Base-by-base conservation (phyloP, 176 grass and related monocot species). In the Phyllostachys edulis region DNA sequence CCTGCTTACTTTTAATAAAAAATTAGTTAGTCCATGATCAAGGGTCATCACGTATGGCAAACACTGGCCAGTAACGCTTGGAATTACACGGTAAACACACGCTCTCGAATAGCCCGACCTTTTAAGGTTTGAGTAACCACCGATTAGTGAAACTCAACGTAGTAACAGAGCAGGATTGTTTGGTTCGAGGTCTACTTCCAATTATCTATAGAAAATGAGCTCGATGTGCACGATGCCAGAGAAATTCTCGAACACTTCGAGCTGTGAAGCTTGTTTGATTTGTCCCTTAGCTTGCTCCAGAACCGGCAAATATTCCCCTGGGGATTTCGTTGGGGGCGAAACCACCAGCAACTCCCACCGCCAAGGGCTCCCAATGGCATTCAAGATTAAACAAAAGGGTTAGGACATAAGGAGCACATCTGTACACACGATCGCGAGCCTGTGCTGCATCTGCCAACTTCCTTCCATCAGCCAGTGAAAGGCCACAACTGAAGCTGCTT, bases 301-400 rank as follows among this genome's bases (percentile, higher is more conserved):
- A 27, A 56, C 60, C 82, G 73, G 66, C 86, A 89, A 69, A 85
- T 85, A 85, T 85, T 80, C 82, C 61, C 47, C 13, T 39, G 68
- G 16, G 16, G 50, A 79, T 79, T 59, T 84, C 9, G 59, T 32
- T 29, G 67, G 76, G 47, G 87, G 2, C 50, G 29, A 80, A 73
- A 78, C 87, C 21, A 88, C 80, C 87, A 64, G 81, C 80, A 84
- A 5, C 71, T 64, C 54, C 82, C 55, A 21, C 10, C 2, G 7
- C 44, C 15, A 52, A 79, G 44, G 47, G 61, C n/a, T 51, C 5
- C 32, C 3, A 11, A 16, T 64, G n/a, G 36, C 11, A 26, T 17
- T n/a, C 10, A 37, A 29, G 76, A 80, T 75, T 87, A 87, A 81
- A 81, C 24, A 75, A 73, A 73, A 54, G 5, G 47, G 46, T 37